A percentile compares a stretch with the other conserved stretches of the same genome.
phyloP scores from a whole-genome alignment of 1,284 basidiomycete species.

The Sanghuangporus sanghuang region DNA sequence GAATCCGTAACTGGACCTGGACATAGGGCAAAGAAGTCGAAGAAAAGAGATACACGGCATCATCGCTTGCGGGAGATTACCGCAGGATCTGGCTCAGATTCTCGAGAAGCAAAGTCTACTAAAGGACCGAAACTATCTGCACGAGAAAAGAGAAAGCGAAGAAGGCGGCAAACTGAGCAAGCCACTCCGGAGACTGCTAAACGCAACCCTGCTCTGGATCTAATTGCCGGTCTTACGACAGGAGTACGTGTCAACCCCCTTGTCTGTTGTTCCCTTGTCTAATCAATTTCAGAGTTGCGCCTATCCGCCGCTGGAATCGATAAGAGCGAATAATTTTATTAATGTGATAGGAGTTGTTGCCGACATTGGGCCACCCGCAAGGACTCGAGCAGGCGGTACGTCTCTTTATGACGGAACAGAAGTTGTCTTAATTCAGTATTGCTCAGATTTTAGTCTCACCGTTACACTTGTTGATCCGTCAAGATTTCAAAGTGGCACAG shows the following conservation, averaged over 20 bases:
- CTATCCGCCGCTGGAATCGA: constrained; percentile 6
- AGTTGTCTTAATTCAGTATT: neutral
- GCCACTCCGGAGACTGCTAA: constrained; percentile 6
- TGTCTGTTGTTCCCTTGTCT: neutral
- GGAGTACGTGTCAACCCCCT: neutral
- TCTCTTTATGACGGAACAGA: neutral
- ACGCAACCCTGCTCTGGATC: constrained; percentile 13
- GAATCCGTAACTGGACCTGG: neutral
- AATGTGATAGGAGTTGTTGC: constrained; percentile 13
- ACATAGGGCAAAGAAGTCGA: neutral
- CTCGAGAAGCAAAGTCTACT: neutral
- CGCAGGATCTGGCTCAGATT: neutral
- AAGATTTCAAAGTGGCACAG: neutral
- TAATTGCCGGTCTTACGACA: constrained; percentile 3
- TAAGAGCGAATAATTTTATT: neutral
- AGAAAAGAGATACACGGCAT: constrained; percentile 13
- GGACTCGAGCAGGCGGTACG: constrained; percentile 9
- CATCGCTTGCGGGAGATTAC: neutral
- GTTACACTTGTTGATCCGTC: constrained; percentile 14
- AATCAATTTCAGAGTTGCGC: neutral
- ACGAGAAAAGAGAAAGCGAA: neutral
- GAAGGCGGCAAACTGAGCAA: neutral
- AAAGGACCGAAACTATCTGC: neutral
- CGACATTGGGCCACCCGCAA: neutral
- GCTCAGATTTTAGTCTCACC: constrained; percentile 4